Conservation (phyloP, 768 basidiomycete genomes). For the Lactarius sanguifluus region DNA sequence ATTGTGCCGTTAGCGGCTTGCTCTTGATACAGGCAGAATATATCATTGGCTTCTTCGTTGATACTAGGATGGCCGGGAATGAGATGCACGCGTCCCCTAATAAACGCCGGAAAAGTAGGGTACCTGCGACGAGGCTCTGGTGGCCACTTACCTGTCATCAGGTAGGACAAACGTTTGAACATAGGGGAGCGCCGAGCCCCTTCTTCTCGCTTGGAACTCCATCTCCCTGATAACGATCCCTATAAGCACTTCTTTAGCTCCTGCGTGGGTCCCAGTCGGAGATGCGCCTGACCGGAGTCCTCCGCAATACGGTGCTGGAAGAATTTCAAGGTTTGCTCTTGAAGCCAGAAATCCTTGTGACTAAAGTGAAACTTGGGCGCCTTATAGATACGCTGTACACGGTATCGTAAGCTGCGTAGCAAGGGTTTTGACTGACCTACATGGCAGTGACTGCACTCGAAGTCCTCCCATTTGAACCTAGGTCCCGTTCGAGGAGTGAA, state of each 20-base stretch:
- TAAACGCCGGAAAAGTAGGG: not conserved
- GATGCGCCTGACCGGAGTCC: slow-evolving; percentile 29
- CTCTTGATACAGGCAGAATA: slow-evolving; percentile 66
- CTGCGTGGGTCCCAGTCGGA: too few relatives aligned
- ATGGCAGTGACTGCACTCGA: slow-evolving; percentile 64
- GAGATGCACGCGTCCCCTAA: slow-evolving; percentile 66
- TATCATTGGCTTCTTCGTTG: slow-evolving; percentile 49
- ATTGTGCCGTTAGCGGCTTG: slow-evolving; percentile 58
- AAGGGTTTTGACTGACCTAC: slow-evolving; percentile 38
- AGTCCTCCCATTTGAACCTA: slow-evolving; percentile 73
- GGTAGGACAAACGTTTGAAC: slow-evolving; percentile 47
- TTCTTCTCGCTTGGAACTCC: slow-evolving; percentile 18
- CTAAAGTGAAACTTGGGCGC: slow-evolving; percentile 14
- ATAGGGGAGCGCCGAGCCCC: slow-evolving; percentile 32
- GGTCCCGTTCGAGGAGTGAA: slow-evolving; percentile 19
- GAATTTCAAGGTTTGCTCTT: slow-evolving; percentile 21
- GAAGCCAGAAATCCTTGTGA: slow-evolving; percentile 27
- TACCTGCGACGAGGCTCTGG: not conserved
- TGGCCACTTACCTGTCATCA: slow-evolving; percentile 24
- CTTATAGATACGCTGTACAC: slow-evolving; percentile 19
- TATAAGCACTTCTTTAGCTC: slow-evolving; percentile 14
- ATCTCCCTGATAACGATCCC: slow-evolving; percentile 26
- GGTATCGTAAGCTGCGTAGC: not conserved
- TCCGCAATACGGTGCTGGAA: slow-evolving; percentile 22
- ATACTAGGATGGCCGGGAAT: slow-evolving; percentile 41